Evolutionary conservation across 2,329 filamentous ascomycete species (phyloP).

Genomic region (Hypoxylon rubiginosum): DNA sequence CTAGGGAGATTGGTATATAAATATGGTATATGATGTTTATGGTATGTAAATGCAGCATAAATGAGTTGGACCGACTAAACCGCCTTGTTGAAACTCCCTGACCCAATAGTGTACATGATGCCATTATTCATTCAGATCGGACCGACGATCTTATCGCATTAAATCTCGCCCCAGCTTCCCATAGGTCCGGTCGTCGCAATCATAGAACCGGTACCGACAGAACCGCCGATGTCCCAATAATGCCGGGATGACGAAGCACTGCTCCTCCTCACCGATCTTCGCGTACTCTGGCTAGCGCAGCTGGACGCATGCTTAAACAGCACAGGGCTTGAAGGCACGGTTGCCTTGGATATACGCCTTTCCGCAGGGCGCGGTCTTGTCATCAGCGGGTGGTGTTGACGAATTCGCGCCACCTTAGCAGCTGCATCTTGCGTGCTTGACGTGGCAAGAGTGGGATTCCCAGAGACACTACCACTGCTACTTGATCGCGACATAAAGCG

Average conservation of each 20-base stretch:
- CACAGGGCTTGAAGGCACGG: constrained; percentile 63
- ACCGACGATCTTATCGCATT: constrained; percentile 51
- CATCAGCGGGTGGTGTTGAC: constrained; percentile 90
- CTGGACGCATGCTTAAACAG: constrained; percentile 70
- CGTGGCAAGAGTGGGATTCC: constrained; percentile 63
- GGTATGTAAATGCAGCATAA: constrained; percentile 14
- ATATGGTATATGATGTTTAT: constrained; percentile 28
- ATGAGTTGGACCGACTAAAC: constrained; percentile 34
- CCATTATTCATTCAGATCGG: constrained; percentile 29
- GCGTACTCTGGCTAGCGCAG: constrained; percentile 90
- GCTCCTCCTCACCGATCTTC: constrained; percentile 76
- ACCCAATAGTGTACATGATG: constrained; percentile 39
- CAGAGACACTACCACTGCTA: constrained; percentile 58
- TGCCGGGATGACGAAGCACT: constrained; percentile 79
- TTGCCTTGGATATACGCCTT: constrained; percentile 69
- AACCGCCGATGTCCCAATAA: constrained; percentile 93
- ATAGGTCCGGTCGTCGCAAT: constrained; percentile 76
- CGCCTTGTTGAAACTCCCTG: constrained; percentile 22
- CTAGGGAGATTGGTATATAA: constrained; percentile 23
- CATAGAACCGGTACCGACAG: constrained; percentile 80
- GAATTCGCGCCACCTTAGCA: constrained; percentile 84
- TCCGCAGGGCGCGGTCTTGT: constrained; percentile 68
- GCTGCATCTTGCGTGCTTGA: constrained; percentile 73
- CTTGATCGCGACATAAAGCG: constrained; percentile 73
- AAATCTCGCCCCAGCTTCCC: constrained; percentile 84